These are phyloP conservation scores for Citrus sp. DNA, from an alignment of 345 rosid genomes.

Conservation along the genomic window DNA sequence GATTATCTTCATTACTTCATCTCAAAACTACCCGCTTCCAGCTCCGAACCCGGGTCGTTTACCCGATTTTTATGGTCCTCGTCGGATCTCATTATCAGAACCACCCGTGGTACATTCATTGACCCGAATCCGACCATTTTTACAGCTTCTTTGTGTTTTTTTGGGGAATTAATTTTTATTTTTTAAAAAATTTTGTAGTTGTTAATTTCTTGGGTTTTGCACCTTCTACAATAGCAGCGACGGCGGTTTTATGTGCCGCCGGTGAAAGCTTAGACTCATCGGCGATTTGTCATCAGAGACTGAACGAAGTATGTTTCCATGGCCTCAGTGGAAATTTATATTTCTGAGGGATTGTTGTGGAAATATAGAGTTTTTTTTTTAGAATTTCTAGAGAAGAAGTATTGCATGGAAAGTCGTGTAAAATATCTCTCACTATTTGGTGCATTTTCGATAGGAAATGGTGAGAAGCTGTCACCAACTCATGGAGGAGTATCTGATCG, in stretches of 20 bases:
- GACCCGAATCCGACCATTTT: not conserved
- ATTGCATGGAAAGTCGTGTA: slow-evolving; percentile 41
- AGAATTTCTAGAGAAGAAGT: slow-evolving; percentile 24
- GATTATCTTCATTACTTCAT: slow-evolving; percentile 48
- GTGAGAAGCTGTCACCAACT: slow-evolving; percentile 79
- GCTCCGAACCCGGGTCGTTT: slow-evolving; percentile 7
- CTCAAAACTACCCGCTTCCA: slow-evolving; percentile 29
- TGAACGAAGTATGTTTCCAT: slow-evolving; percentile 37
- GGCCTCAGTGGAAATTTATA: not conserved
- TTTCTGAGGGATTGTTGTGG: slow-evolving; percentile 2
- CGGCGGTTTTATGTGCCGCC: slow-evolving; percentile 45
- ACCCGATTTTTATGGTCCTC: slow-evolving; percentile 32
- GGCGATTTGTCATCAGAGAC: slow-evolving; percentile 20
- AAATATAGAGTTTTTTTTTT: slow-evolving; percentile 1
- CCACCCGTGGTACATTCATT: slow-evolving; percentile 45
- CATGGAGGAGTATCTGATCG: slow-evolving; percentile 56
- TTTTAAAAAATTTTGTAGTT: slow-evolving; percentile 23
- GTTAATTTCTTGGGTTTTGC: slow-evolving; percentile 51
- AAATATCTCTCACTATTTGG: slow-evolving; percentile 1
- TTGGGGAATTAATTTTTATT: not conserved
- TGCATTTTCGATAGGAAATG: slow-evolving; percentile 40
- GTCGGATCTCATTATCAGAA: slow-evolving; percentile 51
- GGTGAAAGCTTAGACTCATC: slow-evolving; percentile 21
- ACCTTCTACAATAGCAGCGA: slow-evolving; percentile 56
- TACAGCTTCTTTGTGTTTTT: not conserved